Base-by-base conservation (phyloP, 371 early-diverging fungal species). In the Mucor piriformis region DNA sequence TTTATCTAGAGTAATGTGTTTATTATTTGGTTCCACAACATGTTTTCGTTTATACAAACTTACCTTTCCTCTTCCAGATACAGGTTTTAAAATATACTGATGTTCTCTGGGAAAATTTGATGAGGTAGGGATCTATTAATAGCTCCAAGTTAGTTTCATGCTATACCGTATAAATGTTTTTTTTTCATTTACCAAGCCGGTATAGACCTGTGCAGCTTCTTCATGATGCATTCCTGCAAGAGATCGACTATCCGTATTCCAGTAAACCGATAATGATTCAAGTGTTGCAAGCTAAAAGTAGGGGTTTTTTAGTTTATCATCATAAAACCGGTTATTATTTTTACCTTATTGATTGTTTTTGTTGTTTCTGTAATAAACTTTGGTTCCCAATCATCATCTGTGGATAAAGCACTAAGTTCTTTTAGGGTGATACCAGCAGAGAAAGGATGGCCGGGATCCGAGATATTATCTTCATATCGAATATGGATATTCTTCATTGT, bases 401-500 rank as follows among this genome's bases (percentile, higher is more conserved):
- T 92, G 0, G 94, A 92, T 8, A 91, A 83, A 2, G 91, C 92
- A 21, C 92, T 90, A 15, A 95, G 77, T 48, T 90, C 91, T 29
- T 83, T 79, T 5, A 95, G 73, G 0, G 93, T 92, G 35, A 92
- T 69, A 13, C 95, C 95, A 15, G 88, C 82, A 0, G 91, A 82
- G 67, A 92, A 90, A 40, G 87, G 86, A 46, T 79, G 80, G 35
- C 83, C 78, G 3, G 86, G 84, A 68, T 82, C 80, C 32, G 87
- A 88, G 46, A 83, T 56, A 10, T 74, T 68, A 69, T 95, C 95
- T 63, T 92, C 93, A 61, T 91, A 95, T 10, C 93, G 76, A 59
- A 95, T 79, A 66, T 94, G 95, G 32, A 95, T 92, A 70, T 92
- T 91, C 49, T 86, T 85, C 70, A 95, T 90, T n/a, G 87, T 82